Evolutionary conservation across 345 rosid species (phyloP).

Genomic region (Sisymbrium irio): DNA sequence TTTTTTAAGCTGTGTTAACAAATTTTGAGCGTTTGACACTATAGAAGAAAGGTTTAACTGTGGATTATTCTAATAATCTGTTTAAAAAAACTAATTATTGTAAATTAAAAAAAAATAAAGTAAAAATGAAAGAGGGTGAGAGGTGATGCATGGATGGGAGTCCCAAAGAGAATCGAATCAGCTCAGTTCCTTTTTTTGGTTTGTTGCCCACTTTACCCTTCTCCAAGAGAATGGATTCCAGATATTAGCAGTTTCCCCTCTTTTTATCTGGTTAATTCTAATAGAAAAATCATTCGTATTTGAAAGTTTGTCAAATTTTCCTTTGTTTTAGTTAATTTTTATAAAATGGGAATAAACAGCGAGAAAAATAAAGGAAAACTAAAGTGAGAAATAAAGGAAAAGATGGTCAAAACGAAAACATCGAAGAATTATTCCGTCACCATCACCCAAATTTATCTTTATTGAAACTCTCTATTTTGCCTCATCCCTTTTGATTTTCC

Average conservation of each 20-base stretch:
- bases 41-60: background rate
- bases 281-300: background rate
- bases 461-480: slow-evolving; percentile 45
- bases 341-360: slow-evolving; percentile 11
- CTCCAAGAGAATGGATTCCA: slow-evolving; percentile 47
- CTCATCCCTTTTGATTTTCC: slow-evolving; percentile 40
- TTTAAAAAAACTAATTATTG: background rate
- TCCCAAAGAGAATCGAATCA: slow-evolving; percentile 44
- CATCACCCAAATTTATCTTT: slow-evolving; percentile 44
- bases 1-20: background rate
- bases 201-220: slow-evolving; percentile 33
- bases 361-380: slow-evolving; percentile 30
- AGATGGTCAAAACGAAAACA: slow-evolving; percentile 47
- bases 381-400: slow-evolving; percentile 38
- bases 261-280: slow-evolving; percentile 8
- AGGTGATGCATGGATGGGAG: slow-evolving; percentile 44
- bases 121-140: slow-evolving; percentile 16
- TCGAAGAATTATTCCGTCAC: slow-evolving; percentile 42
- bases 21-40: background rate
- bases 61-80: background rate
- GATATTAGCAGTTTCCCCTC: slow-evolving; percentile 23
- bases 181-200: slow-evolving; percentile 29
- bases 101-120: slow-evolving; percentile 2
- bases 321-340: background rate
- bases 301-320: slow-evolving; percentile 3